Base-by-base conservation (phyloP, 2,329 filamentous ascomycete genomes). In the Fusarium beomiforme region DNA sequence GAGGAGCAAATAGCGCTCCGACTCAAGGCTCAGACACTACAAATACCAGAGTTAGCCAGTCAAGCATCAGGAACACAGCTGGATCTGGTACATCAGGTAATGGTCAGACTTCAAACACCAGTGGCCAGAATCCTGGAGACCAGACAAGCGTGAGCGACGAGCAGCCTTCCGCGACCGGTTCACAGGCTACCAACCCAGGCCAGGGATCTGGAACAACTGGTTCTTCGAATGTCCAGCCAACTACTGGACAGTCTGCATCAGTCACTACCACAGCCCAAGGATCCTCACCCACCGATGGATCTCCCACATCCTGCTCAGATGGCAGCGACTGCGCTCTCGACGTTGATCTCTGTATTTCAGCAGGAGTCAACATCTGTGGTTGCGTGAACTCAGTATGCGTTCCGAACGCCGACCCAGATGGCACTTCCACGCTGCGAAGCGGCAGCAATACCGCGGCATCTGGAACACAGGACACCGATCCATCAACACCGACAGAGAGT, bases 311-410 rank as follows among this genome's bases (percentile, higher is more conserved):
- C 4, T 71, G 69, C 26, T 66, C 56, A 12, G 55, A 43, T 12
- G 51, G 44, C 7, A 41, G 14, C 8, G 69, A 72, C 21, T 71
- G 69, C 13, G 14, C 12, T 3, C 6, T 69, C 2, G 34, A 69
- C 2, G 19, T 29, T 14, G 64, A 67, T 3, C 49, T 68, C 7
- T 67, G 64, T 4, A 7, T 63, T 14, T 26, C 47, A 1, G 23
- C 49, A 12, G 64, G 64, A 16, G 13, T 63, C 16, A 67, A 68
- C 2, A 63, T 67, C 14, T 67, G 64, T 23, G 37, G 33, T 16
- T 67, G 64, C 6, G 33, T 57, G 17, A 53, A 63, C 8, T 14
- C 49, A 5, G 17, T 68, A 12, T 67, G 64, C 1, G 49, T 67
- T 7, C 37, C 21, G 2, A 34, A 8, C 14, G 8, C 26, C 1